Evolutionary conservation across 1,284 basidiomycete genomes (phyloP).

Genomic region (Ceratobasidium sp.): DNA sequence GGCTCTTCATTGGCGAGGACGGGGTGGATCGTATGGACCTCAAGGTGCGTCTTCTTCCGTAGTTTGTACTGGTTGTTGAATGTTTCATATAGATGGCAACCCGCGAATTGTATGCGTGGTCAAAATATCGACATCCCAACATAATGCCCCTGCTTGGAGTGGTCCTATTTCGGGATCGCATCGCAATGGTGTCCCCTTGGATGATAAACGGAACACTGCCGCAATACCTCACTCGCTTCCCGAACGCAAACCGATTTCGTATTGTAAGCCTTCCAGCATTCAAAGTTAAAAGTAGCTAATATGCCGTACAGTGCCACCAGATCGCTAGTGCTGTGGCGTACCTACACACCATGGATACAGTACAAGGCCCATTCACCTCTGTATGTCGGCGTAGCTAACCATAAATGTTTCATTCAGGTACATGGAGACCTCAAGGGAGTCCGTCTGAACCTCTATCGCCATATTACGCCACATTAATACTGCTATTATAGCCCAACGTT

Average conservation of each 20-base stretch:
- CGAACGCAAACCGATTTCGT: background rate
- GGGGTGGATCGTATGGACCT: background rate
- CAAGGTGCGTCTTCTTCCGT: background rate
- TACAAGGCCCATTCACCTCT: background rate
- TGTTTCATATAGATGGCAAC: background rate
- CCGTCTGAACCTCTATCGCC: background rate
- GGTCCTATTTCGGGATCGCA: background rate
- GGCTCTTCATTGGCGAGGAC: background rate
- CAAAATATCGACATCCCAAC: background rate
- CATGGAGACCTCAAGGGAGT: conserved; percentile 1
- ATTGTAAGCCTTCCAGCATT: background rate
- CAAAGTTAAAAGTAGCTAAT: no score
- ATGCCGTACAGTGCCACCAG: background rate
- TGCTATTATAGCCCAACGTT: background rate
- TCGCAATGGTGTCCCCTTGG: conserved; percentile 4
- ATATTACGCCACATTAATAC: background rate
- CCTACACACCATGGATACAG: background rate
- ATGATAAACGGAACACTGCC: background rate
- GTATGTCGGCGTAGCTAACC: no score
- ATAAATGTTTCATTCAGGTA: background rate
- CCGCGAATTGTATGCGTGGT: background rate
- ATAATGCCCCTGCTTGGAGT: background rate
- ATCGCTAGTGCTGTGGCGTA: background rate
- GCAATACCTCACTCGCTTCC: background rate
- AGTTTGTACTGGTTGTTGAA: background rate